A percentile compares a stretch with the other conserved stretches of the same genome.
These are phyloP conservation scores for Tetrahymena malaccensis DNA, from an alignment of 73 alveolate genomes.

Conservation along the genomic window DNA sequence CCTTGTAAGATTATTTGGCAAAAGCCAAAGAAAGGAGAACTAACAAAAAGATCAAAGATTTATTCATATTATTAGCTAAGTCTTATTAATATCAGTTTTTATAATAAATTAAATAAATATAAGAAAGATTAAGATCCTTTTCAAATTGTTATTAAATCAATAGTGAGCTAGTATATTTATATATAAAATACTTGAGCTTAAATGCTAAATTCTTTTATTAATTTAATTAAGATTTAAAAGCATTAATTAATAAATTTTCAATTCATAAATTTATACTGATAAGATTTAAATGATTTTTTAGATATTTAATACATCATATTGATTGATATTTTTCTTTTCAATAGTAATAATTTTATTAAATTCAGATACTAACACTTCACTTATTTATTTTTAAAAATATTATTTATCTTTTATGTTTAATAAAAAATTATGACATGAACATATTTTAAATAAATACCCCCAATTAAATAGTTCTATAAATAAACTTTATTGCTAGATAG, in stretches of 20 bases:
- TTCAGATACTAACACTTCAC: background rate
- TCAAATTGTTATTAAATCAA: background rate
- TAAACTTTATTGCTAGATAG: too few relatives aligned
- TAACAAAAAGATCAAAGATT: background rate
- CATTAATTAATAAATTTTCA: background rate
- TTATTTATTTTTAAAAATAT: too few relatives aligned
- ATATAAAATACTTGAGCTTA: too few relatives aligned
- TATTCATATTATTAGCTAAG: background rate
- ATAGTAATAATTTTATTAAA: too few relatives aligned
- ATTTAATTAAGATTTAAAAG: too few relatives aligned
- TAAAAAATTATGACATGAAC: too few relatives aligned
- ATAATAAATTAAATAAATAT: too few relatives aligned
- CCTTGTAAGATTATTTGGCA: background rate
- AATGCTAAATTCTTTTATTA: background rate
- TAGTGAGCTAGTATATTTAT: background rate
- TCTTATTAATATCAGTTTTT: background rate
- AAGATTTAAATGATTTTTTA: background rate
- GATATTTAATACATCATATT: background rate
- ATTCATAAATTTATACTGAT: background rate
- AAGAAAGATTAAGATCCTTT: background rate
- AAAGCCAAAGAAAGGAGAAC: background rate
- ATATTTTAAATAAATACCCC: too few relatives aligned
- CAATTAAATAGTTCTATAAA: too few relatives aligned
- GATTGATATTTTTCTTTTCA: background rate
- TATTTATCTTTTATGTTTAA: too few relatives aligned